Evolutionary conservation across 2,329 filamentous ascomycete species (phyloP).

Genomic region (Diplodia corticola): DNA sequence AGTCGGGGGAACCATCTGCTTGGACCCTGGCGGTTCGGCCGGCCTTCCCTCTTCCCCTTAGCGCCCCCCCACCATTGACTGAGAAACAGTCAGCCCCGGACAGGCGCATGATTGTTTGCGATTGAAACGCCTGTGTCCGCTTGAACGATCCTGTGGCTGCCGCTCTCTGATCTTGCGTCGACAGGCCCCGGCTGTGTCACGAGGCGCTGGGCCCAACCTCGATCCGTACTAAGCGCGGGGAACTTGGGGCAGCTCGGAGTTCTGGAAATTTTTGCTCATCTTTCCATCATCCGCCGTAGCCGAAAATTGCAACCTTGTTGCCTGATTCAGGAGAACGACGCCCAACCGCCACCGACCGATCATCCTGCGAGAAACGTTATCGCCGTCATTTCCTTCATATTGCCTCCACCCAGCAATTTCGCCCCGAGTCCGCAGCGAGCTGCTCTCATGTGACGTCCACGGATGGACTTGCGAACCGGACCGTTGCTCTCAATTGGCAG

Average conservation of each 20-base stretch:
- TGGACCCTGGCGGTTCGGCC: not conserved
- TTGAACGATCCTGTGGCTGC: not conserved
- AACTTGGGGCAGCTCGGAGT: not conserved
- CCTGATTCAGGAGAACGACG: not conserved
- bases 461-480: not conserved
- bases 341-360: not conserved
- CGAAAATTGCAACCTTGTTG: not conserved
- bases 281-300: not conserved
- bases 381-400: not conserved
- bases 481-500: not conserved
- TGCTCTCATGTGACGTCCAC: not conserved
- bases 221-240: not conserved
- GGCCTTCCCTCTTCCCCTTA: not conserved
- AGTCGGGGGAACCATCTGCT: not conserved
- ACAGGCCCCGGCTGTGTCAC: not conserved
- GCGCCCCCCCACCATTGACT: not conserved
- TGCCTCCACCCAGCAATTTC: not conserved
- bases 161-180: not conserved
- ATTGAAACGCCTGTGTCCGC: not conserved
- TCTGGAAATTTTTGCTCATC: not conserved
- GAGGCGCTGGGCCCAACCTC: not conserved
- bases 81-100: not conserved
- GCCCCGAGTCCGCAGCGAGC: not conserved
- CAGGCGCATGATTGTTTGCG: not conserved
- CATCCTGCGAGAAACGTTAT: not conserved